Conservation (phyloP, 805 yeast genomes). For the Saccharomycopsis malanga region DNA sequence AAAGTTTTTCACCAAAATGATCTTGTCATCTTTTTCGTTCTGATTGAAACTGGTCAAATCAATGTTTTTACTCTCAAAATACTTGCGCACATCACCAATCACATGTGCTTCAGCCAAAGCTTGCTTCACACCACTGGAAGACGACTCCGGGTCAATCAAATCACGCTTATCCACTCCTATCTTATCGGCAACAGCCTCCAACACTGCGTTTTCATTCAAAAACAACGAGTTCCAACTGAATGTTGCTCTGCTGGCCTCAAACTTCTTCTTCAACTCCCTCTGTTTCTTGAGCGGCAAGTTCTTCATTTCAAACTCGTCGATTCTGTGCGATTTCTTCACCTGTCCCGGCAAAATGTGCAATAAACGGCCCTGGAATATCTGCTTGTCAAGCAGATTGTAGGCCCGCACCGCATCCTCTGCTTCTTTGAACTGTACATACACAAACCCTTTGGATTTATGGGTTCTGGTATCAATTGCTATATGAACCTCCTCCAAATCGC, state of each 20-base stretch:
- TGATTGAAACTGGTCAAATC: constrained; percentile 66
- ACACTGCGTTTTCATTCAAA: constrained; percentile 85
- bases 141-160: constrained; percentile 78
- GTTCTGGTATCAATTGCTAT: constrained; percentile 87
- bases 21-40: constrained; percentile 69
- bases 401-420: constrained; percentile 73
- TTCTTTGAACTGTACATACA: constrained; percentile 67
- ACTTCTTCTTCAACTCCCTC: constrained; percentile 73
- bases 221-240: constrained; percentile 94
- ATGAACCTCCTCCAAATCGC: constrained; percentile 81
- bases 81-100: constrained; percentile 81
- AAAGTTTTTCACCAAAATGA: constrained; percentile 82
- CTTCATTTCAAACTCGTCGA: constrained; percentile 87
- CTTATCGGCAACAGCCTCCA: constrained; percentile 80
- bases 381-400: constrained; percentile 67
- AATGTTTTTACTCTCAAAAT: constrained; percentile 78
- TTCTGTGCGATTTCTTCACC: constrained; percentile 67
- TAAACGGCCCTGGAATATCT: constrained; percentile 89
- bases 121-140: constrained; percentile 88
- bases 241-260: constrained; percentile 76
- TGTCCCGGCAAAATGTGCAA: constrained; percentile 85
- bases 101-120: constrained; percentile 97
- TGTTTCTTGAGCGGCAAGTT: constrained; percentile 92
- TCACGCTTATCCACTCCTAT: constrained; percentile 80
- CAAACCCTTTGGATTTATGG: constrained; percentile 88